Conservation (phyloP, 345 rosid species). For the Linum tenue region DNA sequence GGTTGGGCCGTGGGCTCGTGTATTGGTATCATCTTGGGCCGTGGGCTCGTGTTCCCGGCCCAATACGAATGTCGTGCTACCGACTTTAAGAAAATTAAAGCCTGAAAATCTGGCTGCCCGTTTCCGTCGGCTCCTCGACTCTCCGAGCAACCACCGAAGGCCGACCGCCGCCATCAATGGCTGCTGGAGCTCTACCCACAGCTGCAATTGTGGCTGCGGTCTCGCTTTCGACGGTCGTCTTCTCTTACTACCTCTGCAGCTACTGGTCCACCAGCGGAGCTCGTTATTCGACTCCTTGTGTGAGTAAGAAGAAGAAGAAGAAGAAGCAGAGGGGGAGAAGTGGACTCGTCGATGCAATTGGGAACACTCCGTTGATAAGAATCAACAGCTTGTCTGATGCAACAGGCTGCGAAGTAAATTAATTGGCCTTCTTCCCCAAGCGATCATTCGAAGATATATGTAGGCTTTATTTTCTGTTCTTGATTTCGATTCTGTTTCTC, state of each 20-base stretch:
- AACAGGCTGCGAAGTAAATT: slow-evolving; percentile 79
- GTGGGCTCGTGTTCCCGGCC: too few species aligned
- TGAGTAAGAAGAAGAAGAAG: slow-evolving; percentile 9
- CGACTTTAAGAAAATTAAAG: too few species aligned
- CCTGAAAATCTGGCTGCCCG: too few species aligned
- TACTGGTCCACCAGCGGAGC: slow-evolving; percentile 13
- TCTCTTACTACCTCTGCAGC: slow-evolving; percentile 34
- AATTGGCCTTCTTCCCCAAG: slow-evolving; percentile 4
- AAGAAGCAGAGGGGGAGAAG: slow-evolving; percentile 28
- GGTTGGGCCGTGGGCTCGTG: too few species aligned
- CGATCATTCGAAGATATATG: slow-evolving; percentile 2
- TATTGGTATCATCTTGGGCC: too few species aligned
- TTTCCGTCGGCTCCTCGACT: too few species aligned
- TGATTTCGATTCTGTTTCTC: too few species aligned
- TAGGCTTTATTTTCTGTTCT: not conserved
- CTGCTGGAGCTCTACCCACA: slow-evolving; percentile 28
- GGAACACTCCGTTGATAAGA: slow-evolving; percentile 81
- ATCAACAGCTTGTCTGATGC: slow-evolving; percentile 87
- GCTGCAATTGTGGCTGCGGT: slow-evolving; percentile 36
- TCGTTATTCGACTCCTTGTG: not conserved
- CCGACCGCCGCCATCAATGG: slow-evolving; percentile 36
- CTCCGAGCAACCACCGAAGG: not conserved
- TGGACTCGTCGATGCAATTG: slow-evolving; percentile 65
- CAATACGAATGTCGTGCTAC: too few species aligned
- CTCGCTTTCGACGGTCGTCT: slow-evolving; percentile 39